Base-by-base conservation (phyloP, 1,284 basidiomycete genomes). In the Rhodotorula mucilaginosa region DNA sequence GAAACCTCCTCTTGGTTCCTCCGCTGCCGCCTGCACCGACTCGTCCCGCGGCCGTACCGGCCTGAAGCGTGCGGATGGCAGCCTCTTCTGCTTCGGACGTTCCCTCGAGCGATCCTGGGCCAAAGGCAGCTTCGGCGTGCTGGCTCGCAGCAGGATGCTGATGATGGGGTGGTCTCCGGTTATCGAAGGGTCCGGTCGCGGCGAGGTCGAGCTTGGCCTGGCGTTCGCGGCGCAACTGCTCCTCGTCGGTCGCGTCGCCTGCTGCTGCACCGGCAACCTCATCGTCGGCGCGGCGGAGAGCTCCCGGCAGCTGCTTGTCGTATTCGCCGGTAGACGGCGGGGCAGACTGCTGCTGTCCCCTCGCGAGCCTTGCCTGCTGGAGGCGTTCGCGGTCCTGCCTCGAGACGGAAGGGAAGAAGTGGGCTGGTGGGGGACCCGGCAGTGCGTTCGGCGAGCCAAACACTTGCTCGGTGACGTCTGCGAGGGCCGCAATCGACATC, bases 371-470 rank as follows among this genome's bases (percentile, higher is more conserved):
- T 21, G 52, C 51, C 19, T 46, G 39, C 4, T 44, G 48, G 19
- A 58, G 57, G 39, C 66, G 54, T 15, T 70, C 68, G 26, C 74
- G 66, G 47, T 67, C 39, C 5, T 65, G 64, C 23, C 64, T 59
- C 26, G 74, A 57, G 18, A 69, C 61, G 0, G 72, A 74, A 29
- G 74, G 74, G 44, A 75, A 75, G 70, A 71, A 73, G 70, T 70
- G 72, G 5, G 65, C n/a, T 0, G 58, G 21, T 12, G 60, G 29
- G 4, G 48, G 54, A 18, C 54, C 54, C 13, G 54, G 54, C 12
- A 29, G 29, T 12, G 54, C 26, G 29, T 56, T 56, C 8, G 54
- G 54, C 26, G 54, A 26, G 13, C 54, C 54, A 16, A 56, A 56
- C 26, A 56, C 54, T 8, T 56, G 54, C n/a, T 56, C 54, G 26